Evolutionary conservation across 345 rosid genomes (phyloP).

Genomic region (Melaleuca alternifolia): DNA sequence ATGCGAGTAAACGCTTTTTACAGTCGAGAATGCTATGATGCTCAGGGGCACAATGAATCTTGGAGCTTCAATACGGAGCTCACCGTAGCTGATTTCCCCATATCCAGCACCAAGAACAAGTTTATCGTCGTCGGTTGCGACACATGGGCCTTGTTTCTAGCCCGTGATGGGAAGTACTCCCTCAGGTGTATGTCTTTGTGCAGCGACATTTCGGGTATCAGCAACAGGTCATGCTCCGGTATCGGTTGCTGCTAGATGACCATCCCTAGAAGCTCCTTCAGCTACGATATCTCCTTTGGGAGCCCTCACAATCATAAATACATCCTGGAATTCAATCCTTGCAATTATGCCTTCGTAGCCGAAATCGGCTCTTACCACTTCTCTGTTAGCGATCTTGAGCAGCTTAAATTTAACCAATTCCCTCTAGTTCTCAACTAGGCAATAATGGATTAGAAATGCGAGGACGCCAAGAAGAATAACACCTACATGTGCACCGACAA

Average conservation of each 20-base stretch:
- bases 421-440: constrained; percentile 20
- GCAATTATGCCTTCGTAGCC: constrained; percentile 13
- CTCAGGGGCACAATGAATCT: accelerated
- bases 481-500: constrained; percentile 1
- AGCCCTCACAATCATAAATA: not conserved
- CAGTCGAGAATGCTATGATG: not conserved
- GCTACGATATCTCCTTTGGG: accelerated
- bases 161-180: accelerated
- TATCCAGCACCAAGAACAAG: constrained; percentile 2
- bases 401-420: accelerated
- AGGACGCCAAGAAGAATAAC: not conserved
- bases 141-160: accelerated
- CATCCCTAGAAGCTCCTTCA: not conserved
- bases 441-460: not conserved
- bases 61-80: accelerated
- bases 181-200: not conserved
- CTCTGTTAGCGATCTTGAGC: not conserved
- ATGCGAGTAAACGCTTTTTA: not conserved
- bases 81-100: not conserved
- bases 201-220: no score
- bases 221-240: constrained; percentile 11
- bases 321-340: not conserved
- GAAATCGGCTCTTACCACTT: not conserved
- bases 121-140: constrained; percentile 1
- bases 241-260: constrained; percentile 9